Base-by-base conservation (phyloP, 768 basidiomycete genomes). In the Gautieria morchelliformis region DNA sequence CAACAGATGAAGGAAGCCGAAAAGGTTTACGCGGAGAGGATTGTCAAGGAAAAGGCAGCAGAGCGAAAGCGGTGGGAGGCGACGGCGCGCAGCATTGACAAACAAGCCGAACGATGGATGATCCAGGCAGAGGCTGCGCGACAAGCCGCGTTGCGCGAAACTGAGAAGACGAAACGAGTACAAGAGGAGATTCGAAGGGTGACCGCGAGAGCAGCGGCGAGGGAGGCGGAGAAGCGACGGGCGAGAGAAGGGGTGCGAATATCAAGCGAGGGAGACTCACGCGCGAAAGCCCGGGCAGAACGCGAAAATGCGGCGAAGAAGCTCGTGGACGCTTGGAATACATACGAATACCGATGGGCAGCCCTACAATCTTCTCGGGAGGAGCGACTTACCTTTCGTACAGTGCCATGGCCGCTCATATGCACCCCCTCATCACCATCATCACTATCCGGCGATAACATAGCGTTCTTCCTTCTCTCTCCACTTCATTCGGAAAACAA, bases 351-450 rank as follows among this genome's bases (percentile, higher is more conserved):
- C 37, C 75, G 78, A 57, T 91, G 88, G 89, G 63, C 70, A n/a
- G 68, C 69, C 58, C 65, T 88, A 59, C 62, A 68, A 30, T 44
- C 46, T 14, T 55, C 53, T 30, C 45, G 19, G 17, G 45, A 45
- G 15, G 53, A 55, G 30, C 53, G 24, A 17, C 44, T 55, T n/a
- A 55, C 53, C 3, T 89, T 91, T 72, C 68, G 72, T 45, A 75
- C 73, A 47, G 79, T 88, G 51, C 89, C 89, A 11, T 91, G 89
- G 89, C 88, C 88, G 41, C 62, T 80, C 58, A 67, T 75, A 52
- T 61, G 64, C 11, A 62, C 67, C 14, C 81, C 83, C 17, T 63
- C 62, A 24, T 66, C 63, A 44, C 69, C 71, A 5, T 77, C 73
- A 30, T 82, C 81, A 51, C 74, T 91, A 58, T 76, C 75, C 10